Base-by-base conservation (phyloP, 192 early-diverging fungal genomes). In the Pilobolus umbonatus region DNA sequence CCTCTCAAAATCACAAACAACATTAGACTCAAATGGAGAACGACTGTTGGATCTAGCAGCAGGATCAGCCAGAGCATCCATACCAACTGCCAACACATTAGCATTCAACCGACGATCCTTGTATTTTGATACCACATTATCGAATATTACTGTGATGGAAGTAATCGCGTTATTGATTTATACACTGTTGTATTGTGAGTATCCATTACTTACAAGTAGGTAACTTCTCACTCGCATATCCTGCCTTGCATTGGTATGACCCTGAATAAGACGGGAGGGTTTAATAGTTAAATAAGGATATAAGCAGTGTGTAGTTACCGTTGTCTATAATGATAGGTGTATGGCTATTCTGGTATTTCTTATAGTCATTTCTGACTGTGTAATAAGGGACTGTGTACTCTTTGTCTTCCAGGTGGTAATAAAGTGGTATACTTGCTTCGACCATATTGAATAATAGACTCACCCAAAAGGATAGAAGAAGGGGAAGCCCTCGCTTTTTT, bases 221-320 rank as follows among this genome's bases (percentile, higher is more conserved):
- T 8, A 42, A 44, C 4, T 64, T 45, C 44, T 89, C 86, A 1
- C 72, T 75, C 8, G 89, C 88, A 89, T 89, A 95, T 21, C 92
- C 92, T 22, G 88, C 90, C 48, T 89, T 76, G 54, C 89, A 88
- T 61, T 78, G 83, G 55, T 80, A 79, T 30, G 92, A 91, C 22
- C 81, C 81, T 83, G 72, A 45, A 5, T 29, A 49, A 36, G 10
- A 62, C 24, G 1, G 30, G 45, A 32, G 30, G 1, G 21, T 22
- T 48, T 9, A 58, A 29, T 43, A 8, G 36, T 24, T 24, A 29
- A 50, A 12, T 34, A 17, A 15, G 0, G 28, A 12, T 4, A 10
- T 31, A 32, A 30, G 21, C n/a, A 9, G 3, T 2, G 17, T 36
- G 10, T 14, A 44, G 17, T 39, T 71, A 66, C 88, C 86, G 61